Conservation (phyloP, 2,329 filamentous ascomycete species). For the Penicillium paneum region DNA sequence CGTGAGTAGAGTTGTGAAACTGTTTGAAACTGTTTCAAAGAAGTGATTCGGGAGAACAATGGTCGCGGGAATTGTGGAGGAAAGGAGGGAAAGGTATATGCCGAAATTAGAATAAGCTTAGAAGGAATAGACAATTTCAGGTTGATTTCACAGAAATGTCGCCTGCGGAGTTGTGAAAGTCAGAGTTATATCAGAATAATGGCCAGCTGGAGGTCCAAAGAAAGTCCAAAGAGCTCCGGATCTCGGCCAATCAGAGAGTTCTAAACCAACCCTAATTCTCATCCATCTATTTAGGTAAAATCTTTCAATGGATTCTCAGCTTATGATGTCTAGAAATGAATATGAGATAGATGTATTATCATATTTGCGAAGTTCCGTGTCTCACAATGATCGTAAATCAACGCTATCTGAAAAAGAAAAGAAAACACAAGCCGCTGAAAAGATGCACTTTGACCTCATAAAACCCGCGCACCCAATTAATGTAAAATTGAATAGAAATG, state of each 20-base stretch:
- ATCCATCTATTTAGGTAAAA: background rate
- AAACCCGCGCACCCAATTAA: background rate
- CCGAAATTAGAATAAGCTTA: background rate
- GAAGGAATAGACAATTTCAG: background rate
- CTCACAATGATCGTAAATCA: background rate
- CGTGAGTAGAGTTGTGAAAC: background rate
- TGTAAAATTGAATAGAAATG: constrained; percentile 1
- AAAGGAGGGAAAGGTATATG: background rate
- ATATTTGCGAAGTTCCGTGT: background rate
- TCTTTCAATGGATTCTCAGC: background rate
- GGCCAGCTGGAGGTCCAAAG: background rate
- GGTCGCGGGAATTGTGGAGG: background rate
- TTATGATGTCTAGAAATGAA: background rate
- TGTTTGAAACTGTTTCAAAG: background rate
- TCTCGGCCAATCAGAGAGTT: constrained; percentile 7
- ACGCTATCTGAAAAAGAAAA: background rate
- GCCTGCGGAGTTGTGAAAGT: background rate
- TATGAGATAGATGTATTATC: background rate
- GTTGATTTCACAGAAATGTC: background rate
- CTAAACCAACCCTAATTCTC: constrained; percentile 2
- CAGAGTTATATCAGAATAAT: constrained; percentile 1
- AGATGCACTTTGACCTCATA: constrained; percentile 5
- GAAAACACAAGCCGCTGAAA: background rate
- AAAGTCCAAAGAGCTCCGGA: constrained; percentile 2
- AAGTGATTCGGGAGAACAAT: background rate